A percentile compares a stretch with the other conserved stretches of the same genome.
These are phyloP conservation scores for Thymus mandschuricus DNA, from an alignment of 257 asterid genomes.

Conservation along the genomic window DNA sequence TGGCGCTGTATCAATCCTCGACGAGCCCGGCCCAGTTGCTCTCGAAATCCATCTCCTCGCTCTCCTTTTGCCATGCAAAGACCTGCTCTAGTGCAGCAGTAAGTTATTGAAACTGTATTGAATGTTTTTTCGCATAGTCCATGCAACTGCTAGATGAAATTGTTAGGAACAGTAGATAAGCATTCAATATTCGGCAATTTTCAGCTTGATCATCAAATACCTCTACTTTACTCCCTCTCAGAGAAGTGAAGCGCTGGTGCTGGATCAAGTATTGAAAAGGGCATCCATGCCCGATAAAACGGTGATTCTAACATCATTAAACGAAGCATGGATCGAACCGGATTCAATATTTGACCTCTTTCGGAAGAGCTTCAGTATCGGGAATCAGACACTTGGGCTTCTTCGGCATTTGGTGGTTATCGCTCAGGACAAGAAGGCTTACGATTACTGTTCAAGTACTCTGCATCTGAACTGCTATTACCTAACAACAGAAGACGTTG, in stretches of 20 bases:
- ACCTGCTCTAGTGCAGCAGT: slow-evolving; percentile 2
- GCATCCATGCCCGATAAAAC: slow-evolving; percentile 55
- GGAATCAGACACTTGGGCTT: slow-evolving; percentile 46
- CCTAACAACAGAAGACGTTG: slow-evolving; percentile 36
- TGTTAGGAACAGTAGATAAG: background rate
- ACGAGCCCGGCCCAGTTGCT: background rate
- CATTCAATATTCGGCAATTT: background rate
- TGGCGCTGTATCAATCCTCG: background rate
- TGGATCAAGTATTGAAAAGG: slow-evolving; percentile 40
- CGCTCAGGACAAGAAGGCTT: slow-evolving; percentile 55
- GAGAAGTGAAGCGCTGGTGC: background rate
- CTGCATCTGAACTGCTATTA: slow-evolving; percentile 46
- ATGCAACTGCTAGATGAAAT: background rate
- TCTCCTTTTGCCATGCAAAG: background rate
- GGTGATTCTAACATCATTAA: slow-evolving; percentile 55
- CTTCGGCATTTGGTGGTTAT: slow-evolving; percentile 56
- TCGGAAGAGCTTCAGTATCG: slow-evolving; percentile 56
- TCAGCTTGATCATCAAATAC: background rate
- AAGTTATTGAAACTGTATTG: background rate
- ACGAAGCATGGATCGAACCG: slow-evolving; percentile 55
- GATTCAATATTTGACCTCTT: slow-evolving; percentile 53
- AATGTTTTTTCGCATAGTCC: background rate
- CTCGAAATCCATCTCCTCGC: background rate
- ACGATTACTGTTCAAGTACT: slow-evolving; percentile 34
- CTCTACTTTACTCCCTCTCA: background rate